Evolutionary conservation across 345 rosid genomes (phyloP).

Genomic region (Excoecaria cochinchinensis): DNA sequence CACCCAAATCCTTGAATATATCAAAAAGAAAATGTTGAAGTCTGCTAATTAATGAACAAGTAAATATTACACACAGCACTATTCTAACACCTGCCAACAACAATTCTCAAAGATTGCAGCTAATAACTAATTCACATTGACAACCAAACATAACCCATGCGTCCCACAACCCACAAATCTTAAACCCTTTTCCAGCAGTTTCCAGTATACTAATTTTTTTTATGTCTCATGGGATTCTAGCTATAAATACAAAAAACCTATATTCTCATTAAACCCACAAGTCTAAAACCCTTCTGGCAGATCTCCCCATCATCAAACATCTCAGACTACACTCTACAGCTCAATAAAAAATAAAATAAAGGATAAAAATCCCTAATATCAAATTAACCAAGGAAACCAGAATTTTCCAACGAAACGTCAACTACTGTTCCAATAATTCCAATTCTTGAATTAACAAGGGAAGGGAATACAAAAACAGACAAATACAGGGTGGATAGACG

Average conservation of each 20-base stretch:
- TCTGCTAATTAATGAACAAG: background rate
- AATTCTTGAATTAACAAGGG: background rate
- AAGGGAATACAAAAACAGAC: background rate
- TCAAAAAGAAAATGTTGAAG: background rate
- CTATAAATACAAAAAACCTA: background rate
- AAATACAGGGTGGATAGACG: constrained; percentile 1
- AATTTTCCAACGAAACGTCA: background rate
- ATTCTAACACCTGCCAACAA: constrained; percentile 12
- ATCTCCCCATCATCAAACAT: background rate
- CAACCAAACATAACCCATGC: constrained; percentile 4
- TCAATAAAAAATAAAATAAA: background rate
- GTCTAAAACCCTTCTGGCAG: constrained; percentile 6
- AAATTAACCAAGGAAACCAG: background rate
- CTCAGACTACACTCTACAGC: background rate
- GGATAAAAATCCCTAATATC: background rate
- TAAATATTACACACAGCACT: constrained; percentile 8
- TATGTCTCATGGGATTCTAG: background rate
- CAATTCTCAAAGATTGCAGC: background rate
- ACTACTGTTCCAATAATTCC: background rate
- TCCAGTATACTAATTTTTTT: background rate
- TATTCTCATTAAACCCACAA: background rate
- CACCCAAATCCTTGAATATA: background rate
- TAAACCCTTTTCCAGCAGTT: constrained; percentile 15
- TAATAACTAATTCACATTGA: background rate
- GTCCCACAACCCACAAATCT: constrained; percentile 1